A percentile compares a stretch with the other conserved stretches of the same genome.
Evolutionary conservation across 805 yeast genomes (phyloP).

Genomic region (Zygotorulaspora sp.): DNA sequence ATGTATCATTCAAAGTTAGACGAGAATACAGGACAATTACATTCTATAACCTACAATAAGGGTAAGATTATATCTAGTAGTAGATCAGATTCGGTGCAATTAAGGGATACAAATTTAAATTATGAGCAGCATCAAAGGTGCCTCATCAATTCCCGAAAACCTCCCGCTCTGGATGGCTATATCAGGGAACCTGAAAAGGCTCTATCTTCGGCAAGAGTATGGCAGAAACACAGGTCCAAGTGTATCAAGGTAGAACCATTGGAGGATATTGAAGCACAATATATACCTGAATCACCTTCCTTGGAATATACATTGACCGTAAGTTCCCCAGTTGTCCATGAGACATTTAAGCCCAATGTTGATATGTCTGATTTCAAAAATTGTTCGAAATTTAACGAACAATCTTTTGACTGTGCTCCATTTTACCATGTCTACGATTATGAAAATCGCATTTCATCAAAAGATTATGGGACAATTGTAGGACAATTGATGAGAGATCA

Average conservation of each 20-base stretch:
- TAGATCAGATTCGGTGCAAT: conserved; percentile 7
- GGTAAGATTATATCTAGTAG: not conserved
- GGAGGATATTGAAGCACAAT: conserved; percentile 9
- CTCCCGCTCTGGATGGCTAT: conserved; percentile 10
- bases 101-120: conserved; percentile 8
- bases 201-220: conserved; percentile 1
- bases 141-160: conserved; percentile 4
- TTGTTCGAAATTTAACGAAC: conserved; percentile 7
- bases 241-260: conserved; percentile 7
- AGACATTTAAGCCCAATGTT: conserved; percentile 2
- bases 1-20: conserved; percentile 1
- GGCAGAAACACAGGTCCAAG: conserved; percentile 1
- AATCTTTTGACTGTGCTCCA: conserved; percentile 21
- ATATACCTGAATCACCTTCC: conserved; percentile 15
- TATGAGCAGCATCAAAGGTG: not conserved
- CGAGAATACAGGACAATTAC: not conserved
- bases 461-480: conserved; percentile 22
- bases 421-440: conserved; percentile 19
- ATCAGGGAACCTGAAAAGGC: conserved; percentile 17
- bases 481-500: conserved; percentile 20
- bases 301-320: conserved; percentile 8
- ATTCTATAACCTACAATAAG: not conserved
- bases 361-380: conserved; percentile 3
- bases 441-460: conserved; percentile 20
- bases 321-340: conserved; percentile 1